Percentiles rank a stretch among this genome's conserved stretches.
Evolutionary conservation across 768 basidiomycete genomes (phyloP).

Genomic region (Mycena rosella): DNA sequence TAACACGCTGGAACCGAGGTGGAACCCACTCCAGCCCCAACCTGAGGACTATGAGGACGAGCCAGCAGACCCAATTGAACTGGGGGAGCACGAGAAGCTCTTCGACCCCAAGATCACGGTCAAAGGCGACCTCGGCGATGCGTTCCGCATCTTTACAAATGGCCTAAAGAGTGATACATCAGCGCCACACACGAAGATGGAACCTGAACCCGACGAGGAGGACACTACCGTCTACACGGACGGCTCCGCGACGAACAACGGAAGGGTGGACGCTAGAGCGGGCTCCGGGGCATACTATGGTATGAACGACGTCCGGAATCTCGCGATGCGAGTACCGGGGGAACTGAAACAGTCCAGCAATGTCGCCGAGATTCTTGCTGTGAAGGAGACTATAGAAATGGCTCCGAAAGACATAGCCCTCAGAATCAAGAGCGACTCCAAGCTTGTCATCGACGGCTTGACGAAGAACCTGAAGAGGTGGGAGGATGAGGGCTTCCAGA

Average conservation of each 20-base stretch:
- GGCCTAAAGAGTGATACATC: neutral
- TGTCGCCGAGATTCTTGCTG: neutral
- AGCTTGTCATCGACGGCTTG: no score
- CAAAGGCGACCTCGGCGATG: constrained; percentile 7
- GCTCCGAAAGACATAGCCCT: neutral
- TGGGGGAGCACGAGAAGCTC: neutral
- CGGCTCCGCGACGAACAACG: constrained; percentile 28
- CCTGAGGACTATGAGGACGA: constrained; percentile 31
- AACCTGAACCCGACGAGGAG: constrained; percentile 13
- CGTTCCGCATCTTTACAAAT: constrained; percentile 30
- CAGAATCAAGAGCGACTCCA: no score
- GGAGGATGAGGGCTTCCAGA: no score
- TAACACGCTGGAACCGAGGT: constrained; percentile 21
- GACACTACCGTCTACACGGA: no score
- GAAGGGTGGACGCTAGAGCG: neutral
- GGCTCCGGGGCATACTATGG: neutral
- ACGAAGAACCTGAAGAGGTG: no score
- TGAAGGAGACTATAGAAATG: neutral
- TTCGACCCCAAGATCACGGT: no score
- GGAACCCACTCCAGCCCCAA: constrained; percentile 27
- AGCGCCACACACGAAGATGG: neutral
- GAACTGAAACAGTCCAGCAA: neutral
- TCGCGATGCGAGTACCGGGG: neutral
- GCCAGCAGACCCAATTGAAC: neutral
- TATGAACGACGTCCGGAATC: neutral